These are phyloP conservation scores for Dendrobium nobile DNA, from an alignment of 106 monocot genomes.

Conservation along the genomic window DNA sequence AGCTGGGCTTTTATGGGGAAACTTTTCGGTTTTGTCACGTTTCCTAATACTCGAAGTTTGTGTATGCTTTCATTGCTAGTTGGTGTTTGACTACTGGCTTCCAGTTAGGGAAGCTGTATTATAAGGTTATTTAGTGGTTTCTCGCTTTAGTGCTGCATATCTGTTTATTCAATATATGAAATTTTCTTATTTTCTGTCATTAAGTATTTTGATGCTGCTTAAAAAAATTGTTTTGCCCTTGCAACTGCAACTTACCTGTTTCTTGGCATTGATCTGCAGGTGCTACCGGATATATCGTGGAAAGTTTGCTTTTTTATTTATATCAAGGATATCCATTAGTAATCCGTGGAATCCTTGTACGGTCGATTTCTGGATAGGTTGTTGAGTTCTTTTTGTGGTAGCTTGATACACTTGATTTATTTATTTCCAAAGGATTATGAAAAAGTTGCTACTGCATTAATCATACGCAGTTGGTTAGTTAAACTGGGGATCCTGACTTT, in stretches of 20 bases:
- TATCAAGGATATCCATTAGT: neutral
- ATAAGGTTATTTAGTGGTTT: neutral
- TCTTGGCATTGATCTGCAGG: neutral
- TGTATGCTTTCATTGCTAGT: neutral
- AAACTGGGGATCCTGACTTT: neutral
- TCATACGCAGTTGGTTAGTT: neutral
- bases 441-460: neutral
- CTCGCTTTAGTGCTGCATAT: neutral
- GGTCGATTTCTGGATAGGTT: neutral
- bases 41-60: neutral
- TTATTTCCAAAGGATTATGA: neutral
- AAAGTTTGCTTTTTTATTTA: neutral
- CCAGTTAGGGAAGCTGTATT: neutral
- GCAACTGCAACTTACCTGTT: neutral
- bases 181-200: neutral
- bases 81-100: neutral
- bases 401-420: neutral
- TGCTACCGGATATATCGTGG: neutral
- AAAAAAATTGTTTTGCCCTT: neutral
- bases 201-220: neutral
- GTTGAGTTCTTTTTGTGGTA: neutral
- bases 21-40: neutral
- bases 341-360: neutral
- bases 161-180: neutral
- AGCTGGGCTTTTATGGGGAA: neutral